A percentile compares a stretch with the other conserved stretches of the same genome.
Conservation (phyloP, 306 rosid genomes). For the Rosa chinensis region DNA sequence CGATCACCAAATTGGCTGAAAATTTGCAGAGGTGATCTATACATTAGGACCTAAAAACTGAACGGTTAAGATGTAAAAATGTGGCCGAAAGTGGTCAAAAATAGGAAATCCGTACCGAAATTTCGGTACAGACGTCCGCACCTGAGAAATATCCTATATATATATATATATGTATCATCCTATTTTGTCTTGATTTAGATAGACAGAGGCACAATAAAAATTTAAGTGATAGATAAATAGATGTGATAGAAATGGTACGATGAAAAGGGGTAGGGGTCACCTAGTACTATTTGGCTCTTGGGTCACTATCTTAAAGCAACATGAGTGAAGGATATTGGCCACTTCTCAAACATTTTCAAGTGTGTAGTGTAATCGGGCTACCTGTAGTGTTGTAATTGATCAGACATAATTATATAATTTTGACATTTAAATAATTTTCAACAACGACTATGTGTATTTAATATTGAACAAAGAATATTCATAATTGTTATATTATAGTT, state of each 20-base stretch:
- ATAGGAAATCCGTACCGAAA: too few relatives aligned
- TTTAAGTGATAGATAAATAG: background rate
- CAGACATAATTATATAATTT: background rate
- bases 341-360: background rate
- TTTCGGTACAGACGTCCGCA: too few relatives aligned
- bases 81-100: too few relatives aligned
- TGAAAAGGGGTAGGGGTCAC: background rate
- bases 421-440: background rate
- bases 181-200: background rate
- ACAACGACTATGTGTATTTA: background rate
- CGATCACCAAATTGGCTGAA: too few relatives aligned
- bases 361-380: background rate
- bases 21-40: too few relatives aligned
- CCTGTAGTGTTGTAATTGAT: background rate
- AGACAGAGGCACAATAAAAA: too few relatives aligned
- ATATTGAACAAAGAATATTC: background rate
- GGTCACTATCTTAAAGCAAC: constrained; percentile 3
- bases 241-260: background rate
- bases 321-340: background rate
- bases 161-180: background rate
- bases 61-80: too few relatives aligned
- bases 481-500: background rate
- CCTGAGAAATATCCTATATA: too few relatives aligned
- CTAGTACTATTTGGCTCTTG: background rate
- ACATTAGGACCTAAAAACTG: too few relatives aligned